Evolutionary conservation across 305 asterid species (phyloP), one percentile per base, ranked within the genome.

Genomic region (Solanum hybrid): DNA sequence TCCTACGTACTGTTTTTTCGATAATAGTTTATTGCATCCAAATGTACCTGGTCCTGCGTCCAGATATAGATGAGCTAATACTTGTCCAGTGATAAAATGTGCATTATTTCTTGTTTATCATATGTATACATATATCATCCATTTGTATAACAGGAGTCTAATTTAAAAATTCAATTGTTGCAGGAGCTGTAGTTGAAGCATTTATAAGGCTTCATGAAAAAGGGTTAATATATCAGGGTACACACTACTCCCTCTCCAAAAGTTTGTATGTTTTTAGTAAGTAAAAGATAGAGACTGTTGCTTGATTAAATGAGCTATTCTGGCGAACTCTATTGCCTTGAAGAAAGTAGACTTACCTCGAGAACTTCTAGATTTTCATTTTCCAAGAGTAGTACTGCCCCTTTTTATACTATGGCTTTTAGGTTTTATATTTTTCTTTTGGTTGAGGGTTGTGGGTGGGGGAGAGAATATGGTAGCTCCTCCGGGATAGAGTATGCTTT

Each of bases 101-200:
- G 90, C 73, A 77, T 88, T 57, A 88, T n/a, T 88, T 88, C 26
- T 76, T 75, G 35, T 61, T 39, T 79, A 34, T 88, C 73, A 31
- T 51, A 82, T 42, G 64, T 82, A 31, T 42, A 88, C 37, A 24
- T 88, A 34, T 35, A 40, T 51, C 57, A 77, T 61, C 88, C 40
- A 61, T 84, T 46, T 64, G 76, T 42, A 88, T 37, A 8, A 33
- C 37, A 28, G 36, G 82, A 46, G 74, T 87, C 85, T 73, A 26
- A 40, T 77, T 85, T 85, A 31, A 64, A 57, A 75, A 36, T 76
- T 90, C 69, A 61, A 91, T 89, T 86, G 92, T 90, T 94, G 74
- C 98, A 97, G 99, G 98, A 71, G 97, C 99, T 35, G 99, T 97
- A 74, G 94, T 92, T 18, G 99, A 97, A 94, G 99, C 99, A 89